phyloP scores from a whole-genome alignment of 352 stramenopile genomes.

The Nothophytophthora sp. region DNA sequence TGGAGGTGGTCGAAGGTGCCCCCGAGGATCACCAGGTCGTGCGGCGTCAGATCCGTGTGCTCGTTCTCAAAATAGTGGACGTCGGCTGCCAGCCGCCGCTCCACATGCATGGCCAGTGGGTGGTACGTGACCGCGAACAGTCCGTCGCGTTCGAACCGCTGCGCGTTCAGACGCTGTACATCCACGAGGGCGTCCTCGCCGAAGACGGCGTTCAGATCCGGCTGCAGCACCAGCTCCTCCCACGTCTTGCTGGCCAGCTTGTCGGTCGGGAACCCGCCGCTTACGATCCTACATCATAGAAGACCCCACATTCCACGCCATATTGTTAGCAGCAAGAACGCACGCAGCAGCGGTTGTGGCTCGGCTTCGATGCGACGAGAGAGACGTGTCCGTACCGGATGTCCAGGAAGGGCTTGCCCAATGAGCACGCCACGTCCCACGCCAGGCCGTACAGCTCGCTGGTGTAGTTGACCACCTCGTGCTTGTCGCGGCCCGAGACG shows the following conservation, averaged over 20 bases:
- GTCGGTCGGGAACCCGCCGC: conserved; percentile 20
- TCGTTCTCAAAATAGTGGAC: conserved; percentile 82
- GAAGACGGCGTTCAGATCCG: conserved; percentile 72
- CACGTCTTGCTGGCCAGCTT: conserved; percentile 37
- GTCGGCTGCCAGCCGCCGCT: conserved; percentile 45
- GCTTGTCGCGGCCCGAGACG: conserved; percentile 52
- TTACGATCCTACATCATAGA: conserved; percentile 57
- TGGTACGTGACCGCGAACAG: conserved; percentile 68
- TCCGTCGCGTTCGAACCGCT: conserved; percentile 58
- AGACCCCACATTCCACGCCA: neutral
- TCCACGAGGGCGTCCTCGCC: conserved; percentile 58
- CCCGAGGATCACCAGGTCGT: conserved; percentile 69
- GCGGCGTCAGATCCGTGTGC: conserved; percentile 47
- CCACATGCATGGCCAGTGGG: conserved; percentile 52
- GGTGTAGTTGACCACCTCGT: conserved; percentile 75
- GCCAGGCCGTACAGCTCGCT: conserved; percentile 76
- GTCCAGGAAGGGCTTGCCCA: conserved; percentile 62
- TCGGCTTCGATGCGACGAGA: neutral
- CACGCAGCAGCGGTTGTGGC: too few species aligned
- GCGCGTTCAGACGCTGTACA: conserved; percentile 63
- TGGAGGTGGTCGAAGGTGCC: conserved; percentile 92
- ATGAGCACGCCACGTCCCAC: conserved; percentile 65
- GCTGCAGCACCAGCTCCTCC: conserved; percentile 61
- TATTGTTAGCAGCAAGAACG: neutral
- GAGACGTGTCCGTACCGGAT: conserved; percentile 39